phyloP scores from a whole-genome alignment of 352 stramenopile species.

The Phytophthora foliorum region DNA sequence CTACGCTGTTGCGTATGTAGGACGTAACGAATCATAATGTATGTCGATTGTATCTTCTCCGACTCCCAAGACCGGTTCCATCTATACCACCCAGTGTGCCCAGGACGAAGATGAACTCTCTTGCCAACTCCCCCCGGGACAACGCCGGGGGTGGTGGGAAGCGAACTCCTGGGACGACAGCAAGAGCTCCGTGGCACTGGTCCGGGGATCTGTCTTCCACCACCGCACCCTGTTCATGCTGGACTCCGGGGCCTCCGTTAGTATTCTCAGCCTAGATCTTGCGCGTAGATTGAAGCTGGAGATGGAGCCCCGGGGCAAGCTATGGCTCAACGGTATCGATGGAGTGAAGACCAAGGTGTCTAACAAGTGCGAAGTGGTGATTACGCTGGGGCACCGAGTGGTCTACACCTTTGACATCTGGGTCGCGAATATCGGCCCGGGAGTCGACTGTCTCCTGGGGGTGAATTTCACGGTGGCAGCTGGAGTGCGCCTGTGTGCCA shows the following conservation, averaged over 20 bases:
- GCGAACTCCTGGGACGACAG: conserved; percentile 4
- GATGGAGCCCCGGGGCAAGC: conserved; percentile 5
- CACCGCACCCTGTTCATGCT: conserved; percentile 20
- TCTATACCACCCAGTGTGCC: conserved; percentile 1
- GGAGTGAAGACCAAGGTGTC: conserved; percentile 14
- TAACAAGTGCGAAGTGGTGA: conserved; percentile 27
- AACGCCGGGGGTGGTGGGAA: conserved; percentile 6
- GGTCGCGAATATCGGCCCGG: conserved; percentile 32
- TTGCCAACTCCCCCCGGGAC: neutral
- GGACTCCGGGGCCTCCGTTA: conserved; percentile 32
- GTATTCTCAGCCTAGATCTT: conserved; percentile 41
- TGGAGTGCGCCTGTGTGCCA: conserved; percentile 17
- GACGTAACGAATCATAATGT: conserved; percentile 15
- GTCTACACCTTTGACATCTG: conserved; percentile 32
- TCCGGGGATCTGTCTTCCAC: conserved; percentile 27
- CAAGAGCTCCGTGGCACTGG: neutral
- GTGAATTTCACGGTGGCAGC: conserved; percentile 40
- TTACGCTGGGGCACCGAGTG: conserved; percentile 33
- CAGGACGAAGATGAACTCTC: conserved; percentile 3
- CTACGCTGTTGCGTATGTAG: conserved; percentile 15
- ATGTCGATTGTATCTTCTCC: conserved; percentile 16
- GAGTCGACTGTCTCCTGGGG: conserved; percentile 34
- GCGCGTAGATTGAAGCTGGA: conserved; percentile 35
- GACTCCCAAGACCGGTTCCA: neutral
- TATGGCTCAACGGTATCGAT: conserved; percentile 6